These are phyloP conservation scores for Carpinus viminea DNA, from an alignment of 306 rosid genomes.

Conservation along the genomic window DNA sequence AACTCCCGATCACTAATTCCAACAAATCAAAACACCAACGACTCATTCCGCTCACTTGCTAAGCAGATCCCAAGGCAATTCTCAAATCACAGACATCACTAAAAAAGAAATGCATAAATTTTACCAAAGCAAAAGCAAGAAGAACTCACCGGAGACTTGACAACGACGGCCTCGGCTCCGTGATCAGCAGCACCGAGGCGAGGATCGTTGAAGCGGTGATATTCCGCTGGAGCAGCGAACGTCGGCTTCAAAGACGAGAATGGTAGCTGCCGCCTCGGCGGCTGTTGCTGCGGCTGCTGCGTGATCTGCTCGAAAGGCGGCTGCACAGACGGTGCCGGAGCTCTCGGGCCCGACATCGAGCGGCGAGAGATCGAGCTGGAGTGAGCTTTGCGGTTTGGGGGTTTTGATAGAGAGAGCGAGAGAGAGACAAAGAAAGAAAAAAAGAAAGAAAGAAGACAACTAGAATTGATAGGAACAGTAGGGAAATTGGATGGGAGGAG, in stretches of 20 bases:
- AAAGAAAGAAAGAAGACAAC: background rate
- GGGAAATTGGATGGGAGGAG: slow-evolving; percentile 19
- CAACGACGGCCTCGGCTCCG: slow-evolving; percentile 54
- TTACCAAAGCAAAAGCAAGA: background rate
- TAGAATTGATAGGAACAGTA: background rate
- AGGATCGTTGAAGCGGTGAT: slow-evolving; percentile 72
- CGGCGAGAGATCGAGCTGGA: slow-evolving; percentile 29
- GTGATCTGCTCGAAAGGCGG: slow-evolving; percentile 53
- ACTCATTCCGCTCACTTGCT: slow-evolving; percentile 25
- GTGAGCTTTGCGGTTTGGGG: slow-evolving; percentile 23
- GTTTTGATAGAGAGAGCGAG: slow-evolving; percentile 23
- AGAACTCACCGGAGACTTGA: slow-evolving; percentile 64
- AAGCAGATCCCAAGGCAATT: slow-evolving; percentile 41
- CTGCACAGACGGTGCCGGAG: slow-evolving; percentile 47
- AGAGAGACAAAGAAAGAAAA: slow-evolving; percentile 1
- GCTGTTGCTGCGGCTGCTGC: slow-evolving; percentile 49
- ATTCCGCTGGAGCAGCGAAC: slow-evolving; percentile 70
- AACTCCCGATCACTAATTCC: slow-evolving; percentile 34
- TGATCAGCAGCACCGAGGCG: slow-evolving; percentile 48
- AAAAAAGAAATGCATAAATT: background rate
- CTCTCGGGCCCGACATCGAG: slow-evolving; percentile 63
- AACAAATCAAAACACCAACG: slow-evolving; percentile 22
- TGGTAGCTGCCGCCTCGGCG: slow-evolving; percentile 72
- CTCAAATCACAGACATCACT: slow-evolving; percentile 23
- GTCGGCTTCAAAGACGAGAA: slow-evolving; percentile 74